Evolutionary conservation across 2,329 filamentous ascomycete species (phyloP), one percentile per base, ranked within the genome.

Genomic region (Clarireedia homoeocarpa): DNA sequence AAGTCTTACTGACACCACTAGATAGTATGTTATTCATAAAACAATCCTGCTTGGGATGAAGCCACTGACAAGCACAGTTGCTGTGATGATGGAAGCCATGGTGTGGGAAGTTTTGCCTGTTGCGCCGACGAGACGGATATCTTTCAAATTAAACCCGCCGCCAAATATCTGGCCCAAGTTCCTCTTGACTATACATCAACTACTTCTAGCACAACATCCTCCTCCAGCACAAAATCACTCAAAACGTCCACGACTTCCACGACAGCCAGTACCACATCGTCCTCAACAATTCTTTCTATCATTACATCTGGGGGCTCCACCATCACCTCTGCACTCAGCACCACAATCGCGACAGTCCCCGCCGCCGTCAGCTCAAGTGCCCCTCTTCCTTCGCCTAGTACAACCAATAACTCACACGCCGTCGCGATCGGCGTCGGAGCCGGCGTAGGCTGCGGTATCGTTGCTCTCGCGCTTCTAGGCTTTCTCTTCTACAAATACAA

Each of bases 401-500:
- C 60, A 36, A 17, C 38, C 39, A 34, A 34, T 5, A 55, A 45
- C 39, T 36, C 36, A 6, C 48, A 58, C 45, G 54, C 39, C 15
- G 51, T 55, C 12, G 58, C 58, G 15, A 60, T 62, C 6, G 62
- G 62, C n/a, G 59, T 53, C 7, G 58, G 59, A 9, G 56, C 62
- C 6, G 59, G 60, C 15, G 59, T 61, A 10, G 56, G 58, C 4
- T 42, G 59, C 3, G 57, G 49, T 1, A 20, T 60, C n/a, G 39
- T 62, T 6, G 45, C 55, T 3, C 23, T 60, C 15, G 57, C 36
- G 34, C 39, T 47, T 6, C 30, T 62, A 12, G 61, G 51, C 17
- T 62, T 40, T 23, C 55, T 59, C 6, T 56, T 59, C 26, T 61
- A 27, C 6, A 24, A 23, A 42, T 15, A 42, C 39, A 42, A 9